phyloP scores from a whole-genome alignment of 106 monocot species.

The Allium fistulosum region DNA sequence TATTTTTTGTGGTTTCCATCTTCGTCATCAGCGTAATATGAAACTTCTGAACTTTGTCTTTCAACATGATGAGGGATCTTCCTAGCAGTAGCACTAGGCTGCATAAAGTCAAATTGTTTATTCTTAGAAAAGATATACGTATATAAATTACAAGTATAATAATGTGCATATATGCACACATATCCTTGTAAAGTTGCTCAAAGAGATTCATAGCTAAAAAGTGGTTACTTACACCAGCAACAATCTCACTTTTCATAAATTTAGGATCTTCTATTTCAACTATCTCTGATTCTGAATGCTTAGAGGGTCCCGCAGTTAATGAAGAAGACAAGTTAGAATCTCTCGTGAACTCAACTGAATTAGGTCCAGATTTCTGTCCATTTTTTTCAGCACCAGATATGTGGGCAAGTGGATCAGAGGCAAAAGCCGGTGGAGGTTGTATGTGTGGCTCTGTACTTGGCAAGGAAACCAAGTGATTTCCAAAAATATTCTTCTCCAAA shows the following conservation, averaged over 20 bases:
- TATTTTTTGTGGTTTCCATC: constrained; percentile 84
- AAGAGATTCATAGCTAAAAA: neutral
- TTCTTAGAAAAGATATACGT: too few relatives aligned
- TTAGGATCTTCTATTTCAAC: constrained; percentile 82
- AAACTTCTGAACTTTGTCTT: constrained; percentile 68
- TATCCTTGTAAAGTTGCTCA: neutral
- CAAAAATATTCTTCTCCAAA: constrained; percentile 85
- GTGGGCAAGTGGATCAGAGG: constrained; percentile 65
- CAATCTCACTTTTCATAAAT: constrained; percentile 45
- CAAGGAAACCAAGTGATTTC: constrained; percentile 75
- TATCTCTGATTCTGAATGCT: constrained; percentile 61
- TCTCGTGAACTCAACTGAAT: constrained; percentile 23
- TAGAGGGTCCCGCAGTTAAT: constrained; percentile 19
- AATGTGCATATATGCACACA: too few relatives aligned
- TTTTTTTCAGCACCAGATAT: constrained; percentile 33
- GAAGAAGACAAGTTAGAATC: constrained; percentile 27
- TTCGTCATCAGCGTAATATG: constrained; percentile 98
- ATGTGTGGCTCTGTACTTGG: constrained; percentile 41
- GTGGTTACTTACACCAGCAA: constrained; percentile 41
- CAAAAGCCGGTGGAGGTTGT: constrained; percentile 85
- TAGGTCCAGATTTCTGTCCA: constrained; percentile 20
- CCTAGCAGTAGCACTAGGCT: constrained; percentile 91
- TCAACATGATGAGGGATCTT: constrained; percentile 60
- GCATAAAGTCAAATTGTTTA: neutral
- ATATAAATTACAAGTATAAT: too few relatives aligned